Evolutionary conservation across 2,329 filamentous ascomycete species (phyloP).

Genomic region (Ophiostoma montium): DNA sequence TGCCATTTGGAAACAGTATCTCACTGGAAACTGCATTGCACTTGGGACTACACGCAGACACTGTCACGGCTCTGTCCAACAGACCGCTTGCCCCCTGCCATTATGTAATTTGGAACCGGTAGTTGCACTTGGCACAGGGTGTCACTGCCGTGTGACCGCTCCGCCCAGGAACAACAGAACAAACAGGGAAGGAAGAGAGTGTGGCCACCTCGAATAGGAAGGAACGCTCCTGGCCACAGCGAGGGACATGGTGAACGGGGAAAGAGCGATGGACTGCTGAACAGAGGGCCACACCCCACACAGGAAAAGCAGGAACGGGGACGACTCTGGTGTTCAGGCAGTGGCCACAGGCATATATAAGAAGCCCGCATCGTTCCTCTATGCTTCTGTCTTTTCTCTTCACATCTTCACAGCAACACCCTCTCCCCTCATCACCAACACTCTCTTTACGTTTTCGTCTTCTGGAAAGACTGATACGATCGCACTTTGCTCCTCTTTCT

Average conservation of each 20-base stretch:
- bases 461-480: background rate
- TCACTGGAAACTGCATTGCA: no score
- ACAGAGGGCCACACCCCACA: background rate
- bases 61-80: no score
- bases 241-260: background rate
- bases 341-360: background rate
- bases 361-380: background rate
- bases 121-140: background rate
- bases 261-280: background rate
- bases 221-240: background rate
- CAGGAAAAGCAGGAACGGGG: background rate
- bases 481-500: background rate
- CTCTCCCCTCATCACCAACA: background rate
- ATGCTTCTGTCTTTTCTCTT: background rate
- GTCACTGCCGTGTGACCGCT: background rate
- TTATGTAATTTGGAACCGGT: background rate
- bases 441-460: background rate
- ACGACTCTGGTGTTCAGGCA: background rate
- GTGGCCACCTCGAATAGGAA: background rate
- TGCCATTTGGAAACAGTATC: no score
- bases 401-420: background rate
- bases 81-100: background rate
- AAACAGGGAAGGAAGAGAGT: background rate
- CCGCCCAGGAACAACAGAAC: background rate
- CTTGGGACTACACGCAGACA: no score